Conservation (phyloP, 2,329 filamentous ascomycete genomes). For the Fusarium phyllophilum region DNA sequence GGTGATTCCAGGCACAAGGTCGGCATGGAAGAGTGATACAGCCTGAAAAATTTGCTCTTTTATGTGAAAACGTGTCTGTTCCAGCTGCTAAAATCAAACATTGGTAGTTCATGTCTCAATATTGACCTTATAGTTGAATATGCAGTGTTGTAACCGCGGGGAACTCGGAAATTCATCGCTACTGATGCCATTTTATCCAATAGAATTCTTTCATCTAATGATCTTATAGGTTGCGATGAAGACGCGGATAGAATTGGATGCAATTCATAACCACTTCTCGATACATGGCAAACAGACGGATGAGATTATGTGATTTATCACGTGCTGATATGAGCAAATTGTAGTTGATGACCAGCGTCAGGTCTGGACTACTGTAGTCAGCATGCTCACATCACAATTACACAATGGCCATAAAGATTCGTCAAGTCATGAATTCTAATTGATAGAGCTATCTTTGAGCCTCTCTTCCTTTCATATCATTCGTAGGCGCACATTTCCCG, state of each 20-base stretch:
- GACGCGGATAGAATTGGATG: too few species aligned
- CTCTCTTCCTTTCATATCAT: constrained; percentile 12
- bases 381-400: neutral
- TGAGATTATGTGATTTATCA: neutral
- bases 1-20: too few species aligned
- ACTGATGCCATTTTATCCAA: neutral
- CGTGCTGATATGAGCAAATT: neutral
- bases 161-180: neutral
- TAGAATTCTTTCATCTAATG: neutral
- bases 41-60: neutral
- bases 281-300: neutral
- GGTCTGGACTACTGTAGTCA: neutral
- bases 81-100: neutral
- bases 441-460: constrained; percentile 20
- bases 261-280: neutral
- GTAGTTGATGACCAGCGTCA: neutral
- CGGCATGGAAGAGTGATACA: too few species aligned
- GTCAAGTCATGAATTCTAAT: constrained; percentile 20
- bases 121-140: neutral
- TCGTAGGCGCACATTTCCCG: neutral
- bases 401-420: neutral
- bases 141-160: neutral
- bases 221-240: neutral
- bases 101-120: neutral
- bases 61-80: neutral